Evolutionary conservation across 2,329 filamentous ascomycete genomes (phyloP), one percentile per base, ranked within the genome.

Genomic region (Grosmannia serpens): DNA sequence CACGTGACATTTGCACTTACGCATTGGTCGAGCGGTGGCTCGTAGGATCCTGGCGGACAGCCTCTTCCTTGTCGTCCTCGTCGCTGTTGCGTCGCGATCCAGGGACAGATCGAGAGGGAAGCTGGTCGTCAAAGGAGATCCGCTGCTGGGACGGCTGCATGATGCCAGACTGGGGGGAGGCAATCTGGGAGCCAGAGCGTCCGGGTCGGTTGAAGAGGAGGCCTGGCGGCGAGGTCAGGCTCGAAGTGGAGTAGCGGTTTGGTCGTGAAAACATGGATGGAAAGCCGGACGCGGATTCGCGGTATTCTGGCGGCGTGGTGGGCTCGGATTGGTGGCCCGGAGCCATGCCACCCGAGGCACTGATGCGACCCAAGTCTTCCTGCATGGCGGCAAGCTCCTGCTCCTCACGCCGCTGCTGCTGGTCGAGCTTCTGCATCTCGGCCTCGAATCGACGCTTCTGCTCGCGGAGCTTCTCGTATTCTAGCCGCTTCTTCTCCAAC

Each of bases 231-330:
- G 90, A 92, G 51, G 87, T 87, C 67, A 96, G 78, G 74, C 89
- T 94, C 44, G 91, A 91, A 61, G 88, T 88, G 57, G 92, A 95
- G 75, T 95, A 92, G 62, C 91, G 84, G 70, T 91, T 91, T 50
- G 90, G 88, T 49, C 90, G 84, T 58, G 89, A 90, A 69, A 94
- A 88, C 64, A 88, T 84, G 67, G 84, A 85, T 58, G 88, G 85
- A 67, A 95, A 92, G 50, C 86, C 86, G 62, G 83, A 77, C 59
- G 71, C 71, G 15, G 75, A 84, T 64, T 95, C 90, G 65, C 85
- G 86, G 71, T 94, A 92, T 71, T 97, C 94, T 35, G 94, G 94
- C 26, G 94, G 94, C 26, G 94, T 99, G 2, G 94, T 96, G 20
- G 94, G 94, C 74, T 97, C 92, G 65, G 89, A 96, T 69, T 95